A percentile compares a stretch with the other conserved stretches of the same genome.
Evolutionary conservation across 495 filamentous ascomycete genomes (phyloP).

Genomic region (Xylaria castorea): DNA sequence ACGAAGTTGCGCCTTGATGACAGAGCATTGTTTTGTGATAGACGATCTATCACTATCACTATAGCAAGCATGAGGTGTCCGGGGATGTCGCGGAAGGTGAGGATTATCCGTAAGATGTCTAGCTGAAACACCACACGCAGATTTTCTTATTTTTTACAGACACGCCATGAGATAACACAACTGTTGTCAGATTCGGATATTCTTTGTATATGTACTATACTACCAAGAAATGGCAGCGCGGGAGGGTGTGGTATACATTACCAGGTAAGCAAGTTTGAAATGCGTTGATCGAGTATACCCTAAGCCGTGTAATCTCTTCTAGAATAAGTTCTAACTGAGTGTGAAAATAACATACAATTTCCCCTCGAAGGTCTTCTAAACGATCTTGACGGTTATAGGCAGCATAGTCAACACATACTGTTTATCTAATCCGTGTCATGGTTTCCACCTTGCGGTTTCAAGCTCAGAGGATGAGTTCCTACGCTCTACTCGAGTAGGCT

Average conservation of each 20-base stretch:
- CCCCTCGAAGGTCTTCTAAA: neutral
- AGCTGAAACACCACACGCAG: neutral
- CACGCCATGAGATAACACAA: neutral
- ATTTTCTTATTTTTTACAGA: conserved; percentile 3
- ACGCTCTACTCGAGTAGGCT: neutral
- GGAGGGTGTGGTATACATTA: neutral
- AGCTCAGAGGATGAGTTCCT: neutral
- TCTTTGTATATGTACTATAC: neutral
- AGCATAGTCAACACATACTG: neutral
- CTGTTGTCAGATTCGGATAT: neutral
- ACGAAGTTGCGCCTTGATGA: neutral
- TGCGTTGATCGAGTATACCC: neutral
- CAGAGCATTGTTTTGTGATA: neutral
- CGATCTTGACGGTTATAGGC: too few relatives aligned
- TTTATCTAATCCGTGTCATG: neutral
- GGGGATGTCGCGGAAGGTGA: neutral
- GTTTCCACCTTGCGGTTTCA: neutral
- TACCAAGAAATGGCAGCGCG: neutral
- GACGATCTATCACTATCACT: conserved; percentile 3
- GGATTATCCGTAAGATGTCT: neutral
- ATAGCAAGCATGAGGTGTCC: neutral
- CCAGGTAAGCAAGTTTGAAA: neutral
- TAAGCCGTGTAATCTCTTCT: neutral
- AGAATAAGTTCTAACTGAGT: neutral
- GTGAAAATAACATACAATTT: neutral